These are phyloP conservation scores for Cystofilobasidium macerans DNA, from an alignment of 768 basidiomycete genomes.

Conservation along the genomic window DNA sequence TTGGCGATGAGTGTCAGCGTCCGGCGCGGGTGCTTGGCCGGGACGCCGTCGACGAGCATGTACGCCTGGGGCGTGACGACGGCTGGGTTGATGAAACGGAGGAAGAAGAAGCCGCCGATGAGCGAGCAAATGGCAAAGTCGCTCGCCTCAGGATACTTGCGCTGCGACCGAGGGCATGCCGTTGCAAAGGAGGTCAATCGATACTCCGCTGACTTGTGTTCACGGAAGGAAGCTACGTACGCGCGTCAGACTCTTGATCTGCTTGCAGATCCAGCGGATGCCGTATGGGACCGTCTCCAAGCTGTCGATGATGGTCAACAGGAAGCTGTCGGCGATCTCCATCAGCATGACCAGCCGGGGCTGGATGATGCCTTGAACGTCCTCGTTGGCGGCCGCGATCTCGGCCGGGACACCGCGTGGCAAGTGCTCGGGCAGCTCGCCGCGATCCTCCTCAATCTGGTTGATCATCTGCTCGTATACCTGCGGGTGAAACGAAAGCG, in stretches of 20 bases:
- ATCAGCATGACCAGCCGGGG: constrained; percentile 96
- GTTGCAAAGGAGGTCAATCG: not conserved
- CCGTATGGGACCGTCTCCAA: constrained; percentile 98
- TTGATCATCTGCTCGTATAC: constrained; percentile 99
- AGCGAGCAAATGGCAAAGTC: constrained; percentile 97
- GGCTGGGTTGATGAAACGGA: constrained; percentile 98
- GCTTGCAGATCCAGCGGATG: constrained; percentile 99
- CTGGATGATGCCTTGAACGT: constrained; percentile 96
- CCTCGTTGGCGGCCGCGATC: constrained; percentile 80
- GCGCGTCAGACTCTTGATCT: constrained; percentile 89
- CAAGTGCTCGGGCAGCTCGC: constrained; percentile 75
- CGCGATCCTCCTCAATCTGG: constrained; percentile 96
- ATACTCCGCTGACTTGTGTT: no score
- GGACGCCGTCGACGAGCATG: constrained; percentile 96
- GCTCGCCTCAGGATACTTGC: constrained; percentile 97
- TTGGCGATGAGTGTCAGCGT: constrained; percentile 97
- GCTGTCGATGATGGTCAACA: constrained; percentile 94
- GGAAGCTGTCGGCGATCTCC: constrained; percentile 98
- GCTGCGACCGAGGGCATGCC: constrained; percentile 44
- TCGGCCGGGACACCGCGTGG: constrained; percentile 91
- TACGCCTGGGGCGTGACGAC: constrained; percentile 99
- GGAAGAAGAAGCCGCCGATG: constrained; percentile 99
- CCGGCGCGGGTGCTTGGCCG: constrained; percentile 91
- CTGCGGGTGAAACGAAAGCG: constrained; percentile 41
- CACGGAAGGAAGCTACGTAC: constrained; percentile 42